phyloP scores from a whole-genome alignment of 2,329 filamentous ascomycete species.

The Colletotrichum sp. region DNA sequence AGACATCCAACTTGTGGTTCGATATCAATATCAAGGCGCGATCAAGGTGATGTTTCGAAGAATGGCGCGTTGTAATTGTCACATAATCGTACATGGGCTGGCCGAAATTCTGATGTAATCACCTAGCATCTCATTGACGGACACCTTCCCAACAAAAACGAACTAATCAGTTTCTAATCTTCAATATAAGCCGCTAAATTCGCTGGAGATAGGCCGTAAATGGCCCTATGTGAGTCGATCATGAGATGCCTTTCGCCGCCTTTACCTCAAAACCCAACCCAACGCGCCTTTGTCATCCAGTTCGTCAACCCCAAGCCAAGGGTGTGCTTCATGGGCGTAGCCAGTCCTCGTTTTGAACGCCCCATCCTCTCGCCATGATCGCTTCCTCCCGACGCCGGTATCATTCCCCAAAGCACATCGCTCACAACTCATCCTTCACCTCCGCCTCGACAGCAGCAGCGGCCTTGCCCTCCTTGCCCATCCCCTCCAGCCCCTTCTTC shows the following conservation, averaged over 20 bases:
- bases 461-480: conserved; percentile 36
- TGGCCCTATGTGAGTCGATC: not conserved
- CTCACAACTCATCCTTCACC: conserved; percentile 42
- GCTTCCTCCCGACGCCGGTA: not conserved
- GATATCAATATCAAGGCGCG: not conserved
- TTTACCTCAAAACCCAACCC: not conserved
- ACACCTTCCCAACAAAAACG: not conserved
- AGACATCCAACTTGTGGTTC: not conserved
- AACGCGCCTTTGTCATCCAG: not conserved
- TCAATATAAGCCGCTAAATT: not conserved
- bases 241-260: not conserved
- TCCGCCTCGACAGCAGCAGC: conserved; percentile 15
- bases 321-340: not conserved
- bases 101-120: not conserved
- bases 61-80: not conserved
- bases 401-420: not conserved
- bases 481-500: conserved; percentile 51
- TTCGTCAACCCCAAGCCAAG: not conserved
- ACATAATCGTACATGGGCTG: not conserved
- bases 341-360: not conserved
- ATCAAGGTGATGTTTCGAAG: not conserved
- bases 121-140: not conserved
- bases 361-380: not conserved
- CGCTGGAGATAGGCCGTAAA: not conserved
- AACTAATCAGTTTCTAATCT: not conserved